Evolutionary conservation across 805 yeast genomes (phyloP).

Genomic region (Torulaspora quercuum): DNA sequence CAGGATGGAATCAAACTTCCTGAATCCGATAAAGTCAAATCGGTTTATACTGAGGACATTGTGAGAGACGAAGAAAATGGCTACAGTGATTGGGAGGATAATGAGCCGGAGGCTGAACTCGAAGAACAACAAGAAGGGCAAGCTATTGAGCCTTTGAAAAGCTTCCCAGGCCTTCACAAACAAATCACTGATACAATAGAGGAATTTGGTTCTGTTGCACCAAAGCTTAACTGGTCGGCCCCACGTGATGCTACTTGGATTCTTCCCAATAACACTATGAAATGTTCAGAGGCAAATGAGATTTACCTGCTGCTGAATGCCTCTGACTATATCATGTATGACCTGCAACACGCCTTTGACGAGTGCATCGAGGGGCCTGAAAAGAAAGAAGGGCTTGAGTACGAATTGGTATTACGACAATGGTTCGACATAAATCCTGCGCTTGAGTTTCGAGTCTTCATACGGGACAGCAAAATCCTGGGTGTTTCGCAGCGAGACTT

Average conservation of each 20-base stretch:
- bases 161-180: conserved; percentile 60
- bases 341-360: conserved; percentile 68
- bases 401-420: conserved; percentile 71
- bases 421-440: conserved; percentile 88
- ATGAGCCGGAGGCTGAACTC: conserved; percentile 26
- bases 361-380: conserved; percentile 42
- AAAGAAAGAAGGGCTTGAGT: conserved; percentile 33
- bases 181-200: conserved; percentile 46
- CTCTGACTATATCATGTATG: conserved; percentile 85
- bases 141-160: conserved; percentile 42
- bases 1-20: conserved; percentile 70
- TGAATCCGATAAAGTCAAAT: conserved; percentile 36
- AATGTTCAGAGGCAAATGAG: conserved; percentile 69
- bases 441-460: conserved; percentile 85
- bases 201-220: conserved; percentile 62
- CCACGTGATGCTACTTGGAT: conserved; percentile 97
- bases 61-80: conserved; percentile 54
- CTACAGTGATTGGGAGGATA: conserved; percentile 67
- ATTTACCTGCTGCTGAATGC: conserved; percentile 77
- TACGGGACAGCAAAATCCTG: conserved; percentile 56
- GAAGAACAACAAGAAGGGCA: conserved; percentile 23
- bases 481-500: conserved; percentile 85
- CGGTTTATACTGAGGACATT: conserved; percentile 35
- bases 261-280: conserved; percentile 67
- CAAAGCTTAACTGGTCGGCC: conserved; percentile 95